Conservation (phyloP, 1,139 yeast species). For the Pichia sp. region DNA sequence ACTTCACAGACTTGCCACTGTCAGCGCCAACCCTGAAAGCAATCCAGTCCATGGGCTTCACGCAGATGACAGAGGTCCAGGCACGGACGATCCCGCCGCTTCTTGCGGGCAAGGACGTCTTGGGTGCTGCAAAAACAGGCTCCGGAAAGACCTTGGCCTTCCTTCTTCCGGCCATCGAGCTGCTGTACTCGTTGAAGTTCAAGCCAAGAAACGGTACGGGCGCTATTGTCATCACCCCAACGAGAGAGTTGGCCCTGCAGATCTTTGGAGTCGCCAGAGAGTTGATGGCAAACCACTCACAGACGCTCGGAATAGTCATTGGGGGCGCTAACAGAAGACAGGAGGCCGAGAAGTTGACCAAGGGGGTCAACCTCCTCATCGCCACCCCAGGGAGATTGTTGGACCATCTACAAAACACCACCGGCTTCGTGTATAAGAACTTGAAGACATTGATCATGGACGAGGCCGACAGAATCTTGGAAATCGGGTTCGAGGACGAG, state of each 20-base stretch:
- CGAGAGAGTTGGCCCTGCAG: conserved; percentile 90
- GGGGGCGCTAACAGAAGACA: conserved; percentile 98
- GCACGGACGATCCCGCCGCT: conserved; percentile 93
- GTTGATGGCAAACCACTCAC: conserved; percentile 84
- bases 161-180: conserved; percentile 89
- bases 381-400: conserved; percentile 97
- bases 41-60: conserved; percentile 80
- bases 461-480: conserved; percentile 95
- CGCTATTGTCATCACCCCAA: conserved; percentile 80
- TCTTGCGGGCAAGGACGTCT: conserved; percentile 89
- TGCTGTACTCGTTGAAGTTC: conserved; percentile 80
- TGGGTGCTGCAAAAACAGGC: conserved; percentile 97
- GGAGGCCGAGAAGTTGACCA: conserved; percentile 88
- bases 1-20: conserved; percentile 51
- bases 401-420: conserved; percentile 94
- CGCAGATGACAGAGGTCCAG: conserved; percentile 90
- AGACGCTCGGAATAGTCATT: conserved; percentile 92
- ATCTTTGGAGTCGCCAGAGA: conserved; percentile 96
- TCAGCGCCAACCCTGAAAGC: conserved; percentile 80
- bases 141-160: conserved; percentile 97
- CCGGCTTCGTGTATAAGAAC: conserved; percentile 90
- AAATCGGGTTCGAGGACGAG: conserved; percentile 97
- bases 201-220: conserved; percentile 94
- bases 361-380: conserved; percentile 89
- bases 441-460: conserved; percentile 90